phyloP scores from a whole-genome alignment of 805 yeast genomes.

The Ascoidea rubescens region DNA sequence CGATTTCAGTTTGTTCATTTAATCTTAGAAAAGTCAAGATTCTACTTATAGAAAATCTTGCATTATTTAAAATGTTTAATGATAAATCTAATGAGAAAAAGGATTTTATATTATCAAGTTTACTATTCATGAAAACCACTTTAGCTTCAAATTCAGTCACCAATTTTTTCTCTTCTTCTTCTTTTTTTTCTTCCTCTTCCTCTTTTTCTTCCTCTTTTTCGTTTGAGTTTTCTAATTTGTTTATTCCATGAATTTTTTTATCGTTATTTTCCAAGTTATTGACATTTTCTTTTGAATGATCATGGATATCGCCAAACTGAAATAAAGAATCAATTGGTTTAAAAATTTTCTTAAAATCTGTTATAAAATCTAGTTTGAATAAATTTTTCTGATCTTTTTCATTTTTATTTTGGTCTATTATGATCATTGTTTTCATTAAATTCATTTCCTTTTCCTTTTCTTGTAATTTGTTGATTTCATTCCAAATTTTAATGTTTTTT shows the following conservation, averaged over 20 bases:
- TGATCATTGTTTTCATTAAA: constrained; percentile 20
- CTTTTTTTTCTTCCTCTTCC: constrained; percentile 15
- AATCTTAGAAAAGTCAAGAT: constrained; percentile 30
- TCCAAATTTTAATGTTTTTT: constrained; percentile 26
- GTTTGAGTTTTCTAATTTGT: not conserved
- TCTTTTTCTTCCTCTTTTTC: constrained; percentile 18
- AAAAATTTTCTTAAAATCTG: constrained; percentile 53
- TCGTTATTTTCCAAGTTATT: constrained; percentile 18
- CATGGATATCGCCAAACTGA: constrained; percentile 5
- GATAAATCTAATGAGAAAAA: constrained; percentile 75
- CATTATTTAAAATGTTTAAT: constrained; percentile 52
- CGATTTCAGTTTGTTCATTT: constrained; percentile 18
- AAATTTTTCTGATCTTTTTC: constrained; percentile 22
- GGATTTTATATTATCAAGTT: constrained; percentile 61
- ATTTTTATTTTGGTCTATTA: constrained; percentile 10
- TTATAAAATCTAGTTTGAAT: constrained; percentile 31
- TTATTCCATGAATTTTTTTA: constrained; percentile 13
- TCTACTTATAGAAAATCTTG: constrained; percentile 48
- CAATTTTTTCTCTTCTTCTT: constrained; percentile 5
- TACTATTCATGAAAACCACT: constrained; percentile 60
- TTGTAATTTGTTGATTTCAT: constrained; percentile 19
- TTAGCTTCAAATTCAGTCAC: constrained; percentile 67
- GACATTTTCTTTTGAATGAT: not conserved
- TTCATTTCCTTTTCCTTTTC: constrained; percentile 26
- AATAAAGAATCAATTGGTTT: constrained; percentile 8